Base-by-base conservation (phyloP, 2,329 filamentous ascomycete genomes). In the Furcasterigmium furcatum region DNA sequence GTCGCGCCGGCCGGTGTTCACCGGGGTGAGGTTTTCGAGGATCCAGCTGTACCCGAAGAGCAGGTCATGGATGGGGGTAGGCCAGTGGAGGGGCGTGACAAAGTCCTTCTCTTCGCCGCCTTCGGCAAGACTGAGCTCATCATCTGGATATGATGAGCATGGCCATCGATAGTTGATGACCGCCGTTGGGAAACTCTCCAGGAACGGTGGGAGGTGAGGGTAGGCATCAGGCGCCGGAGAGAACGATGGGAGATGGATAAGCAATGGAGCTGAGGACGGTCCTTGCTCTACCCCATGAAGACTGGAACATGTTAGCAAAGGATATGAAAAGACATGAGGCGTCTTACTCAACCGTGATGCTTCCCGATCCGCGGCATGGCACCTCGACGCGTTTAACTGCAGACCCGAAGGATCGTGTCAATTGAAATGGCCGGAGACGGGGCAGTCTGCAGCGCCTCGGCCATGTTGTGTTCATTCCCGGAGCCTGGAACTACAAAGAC, bases 131-230 rank as follows among this genome's bases (percentile, higher is more conserved):
- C 42, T 49, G 38, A 32, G 38, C 38, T 35, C n/a, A 14, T 36
- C 14, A 9, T 36, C 34, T 16, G 24, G 9, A 18, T 32, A 20
- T 40, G 16, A 42, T 19, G 53, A 54, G 34, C 55, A 59, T 8
- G 58, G 58, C 81, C 82, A 85, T 14, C 80, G 71, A 58, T 84
- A 85, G 56, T 82, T 77, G 56, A 85, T 77, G 45, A 72, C 71
- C 6, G 73, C 79, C 1, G 77, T 69, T 2, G 79, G 71, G 29
- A 66, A 66, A 13, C 59, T 60, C 12, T 58, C 63, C 25, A 73
- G 61, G 47, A 74, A 76, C 9, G 51, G 52, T 22, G 75, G 71
- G 20, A 76, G 52, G 25, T 62, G 47, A 9, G 54, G 46, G 12
- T 53, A 50, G 3, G 55, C 48, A 8, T 53, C 49, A 42, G 62